phyloP scores from a whole-genome alignment of 2,329 filamentous ascomycete genomes.

The Penicillium sp. region DNA sequence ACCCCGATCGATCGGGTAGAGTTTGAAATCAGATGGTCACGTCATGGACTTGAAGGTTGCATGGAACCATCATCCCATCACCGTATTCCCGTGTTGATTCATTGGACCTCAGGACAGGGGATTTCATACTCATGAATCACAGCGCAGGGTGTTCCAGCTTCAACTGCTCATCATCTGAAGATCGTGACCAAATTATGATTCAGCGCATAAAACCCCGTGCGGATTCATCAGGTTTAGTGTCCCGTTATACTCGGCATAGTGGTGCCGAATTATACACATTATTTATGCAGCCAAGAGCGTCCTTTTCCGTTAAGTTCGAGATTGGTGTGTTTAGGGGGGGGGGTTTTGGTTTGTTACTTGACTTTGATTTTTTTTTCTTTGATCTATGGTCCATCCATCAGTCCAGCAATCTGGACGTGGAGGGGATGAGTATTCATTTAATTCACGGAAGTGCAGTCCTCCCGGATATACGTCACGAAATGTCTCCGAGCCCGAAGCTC shows the following conservation, averaged over 20 bases:
- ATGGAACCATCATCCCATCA: neutral
- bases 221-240: neutral
- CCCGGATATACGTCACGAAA: conserved; percentile 14
- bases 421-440: too few relatives aligned
- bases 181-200: neutral
- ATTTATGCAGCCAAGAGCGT: conserved; percentile 4
- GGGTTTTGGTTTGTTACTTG: too few relatives aligned
- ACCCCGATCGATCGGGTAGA: neutral
- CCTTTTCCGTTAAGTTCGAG: too few relatives aligned
- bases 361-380: neutral
- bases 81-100: neutral
- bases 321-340: too few relatives aligned
- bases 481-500: conserved; percentile 10
- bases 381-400: neutral
- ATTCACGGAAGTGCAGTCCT: conserved; percentile 15
- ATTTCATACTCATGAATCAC: neutral
- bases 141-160: neutral
- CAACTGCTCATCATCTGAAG: neutral
- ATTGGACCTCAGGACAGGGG: conserved; percentile 1
- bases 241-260: conserved; percentile 4
- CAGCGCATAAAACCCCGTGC: neutral
- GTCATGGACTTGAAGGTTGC: conserved; percentile 16
- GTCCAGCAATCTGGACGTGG: too few relatives aligned
- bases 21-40: conserved; percentile 6
- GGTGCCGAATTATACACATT: conserved; percentile 9